Conservation (phyloP, 306 rosid genomes). For the Castanea sativa region DNA sequence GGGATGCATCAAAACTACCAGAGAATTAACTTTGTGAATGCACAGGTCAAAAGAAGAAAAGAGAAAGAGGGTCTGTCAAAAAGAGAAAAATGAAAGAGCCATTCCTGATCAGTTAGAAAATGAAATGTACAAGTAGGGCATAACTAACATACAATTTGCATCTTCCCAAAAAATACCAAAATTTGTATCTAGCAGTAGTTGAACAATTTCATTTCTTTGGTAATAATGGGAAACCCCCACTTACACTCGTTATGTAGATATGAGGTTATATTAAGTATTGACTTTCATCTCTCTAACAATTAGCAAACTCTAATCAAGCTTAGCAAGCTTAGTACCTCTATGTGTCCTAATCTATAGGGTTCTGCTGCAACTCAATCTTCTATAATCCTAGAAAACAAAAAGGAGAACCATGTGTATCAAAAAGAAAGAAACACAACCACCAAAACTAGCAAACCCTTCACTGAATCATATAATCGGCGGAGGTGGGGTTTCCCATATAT, state of each 20-base stretch:
- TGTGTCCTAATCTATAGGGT: constrained; percentile 15
- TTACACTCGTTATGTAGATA: neutral
- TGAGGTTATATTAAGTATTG: constrained; percentile 9
- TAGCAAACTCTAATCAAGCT: constrained; percentile 23
- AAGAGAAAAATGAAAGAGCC: constrained; percentile 23
- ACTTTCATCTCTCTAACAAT: constrained; percentile 6
- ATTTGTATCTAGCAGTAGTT: neutral
- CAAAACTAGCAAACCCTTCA: constrained; percentile 12
- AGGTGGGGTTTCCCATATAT: constrained; percentile 92
- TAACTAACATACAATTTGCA: neutral
- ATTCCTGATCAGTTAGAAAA: neutral
- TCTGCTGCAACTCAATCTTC: constrained; percentile 12
- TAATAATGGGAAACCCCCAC: constrained; percentile 8
- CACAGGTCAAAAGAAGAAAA: constrained; percentile 27
- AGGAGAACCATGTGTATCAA: constrained; percentile 26
- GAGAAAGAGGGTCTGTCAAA: constrained; percentile 15
- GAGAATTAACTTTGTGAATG: constrained; percentile 13
- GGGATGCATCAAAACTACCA: neutral
- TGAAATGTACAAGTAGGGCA: neutral
- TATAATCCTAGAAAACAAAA: constrained; percentile 4
- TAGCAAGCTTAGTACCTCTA: constrained; percentile 2
- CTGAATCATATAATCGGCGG: constrained; percentile 56
- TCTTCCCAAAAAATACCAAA: neutral
- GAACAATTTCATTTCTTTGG: constrained; percentile 24
- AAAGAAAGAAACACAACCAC: constrained; percentile 4